A percentile compares a stretch with the other conserved stretches of the same genome.
phyloP scores from a whole-genome alignment of 768 basidiomycete genomes.

The Fistulinella prunicolor region DNA sequence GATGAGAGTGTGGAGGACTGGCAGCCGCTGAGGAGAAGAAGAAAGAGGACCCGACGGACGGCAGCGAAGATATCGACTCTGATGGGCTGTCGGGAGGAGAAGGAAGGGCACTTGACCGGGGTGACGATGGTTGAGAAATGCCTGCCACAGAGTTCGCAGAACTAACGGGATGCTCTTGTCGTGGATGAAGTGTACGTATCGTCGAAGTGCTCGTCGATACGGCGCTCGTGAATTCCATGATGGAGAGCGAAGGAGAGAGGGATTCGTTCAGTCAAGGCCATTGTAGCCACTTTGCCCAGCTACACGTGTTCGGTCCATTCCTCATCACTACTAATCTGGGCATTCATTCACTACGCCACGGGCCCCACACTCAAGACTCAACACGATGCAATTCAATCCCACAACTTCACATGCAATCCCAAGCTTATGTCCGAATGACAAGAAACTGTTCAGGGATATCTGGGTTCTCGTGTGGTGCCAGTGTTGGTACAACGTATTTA shows the following conservation, averaged over 20 bases:
- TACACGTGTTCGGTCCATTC: conserved; percentile 32
- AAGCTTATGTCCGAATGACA: conserved; percentile 46
- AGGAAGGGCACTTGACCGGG: conserved; percentile 47
- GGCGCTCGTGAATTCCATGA: conserved; percentile 24
- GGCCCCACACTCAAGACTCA: no score
- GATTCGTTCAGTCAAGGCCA: background rate
- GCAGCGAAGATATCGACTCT: conserved; percentile 65
- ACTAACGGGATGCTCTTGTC: conserved; percentile 16
- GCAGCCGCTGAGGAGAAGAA: conserved; percentile 75
- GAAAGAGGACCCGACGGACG: conserved; percentile 71
- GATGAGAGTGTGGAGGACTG: conserved; percentile 55
- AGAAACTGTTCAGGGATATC: conserved; percentile 73
- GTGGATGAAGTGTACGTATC: conserved; percentile 34
- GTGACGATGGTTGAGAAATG: conserved; percentile 45
- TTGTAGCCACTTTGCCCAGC: conserved; percentile 16
- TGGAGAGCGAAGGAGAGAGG: conserved; percentile 3
- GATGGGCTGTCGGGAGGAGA: conserved; percentile 64
- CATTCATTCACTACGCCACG: no score
- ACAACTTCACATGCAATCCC: background rate
- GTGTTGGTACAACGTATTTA: conserved; percentile 34
- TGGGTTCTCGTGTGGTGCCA: conserved; percentile 57
- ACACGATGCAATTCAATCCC: background rate
- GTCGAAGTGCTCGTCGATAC: conserved; percentile 39
- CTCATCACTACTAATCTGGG: background rate
- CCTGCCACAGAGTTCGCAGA: conserved; percentile 8